Conservation (phyloP, 352 stramenopile species). For the Phytophthora pistaciae region DNA sequence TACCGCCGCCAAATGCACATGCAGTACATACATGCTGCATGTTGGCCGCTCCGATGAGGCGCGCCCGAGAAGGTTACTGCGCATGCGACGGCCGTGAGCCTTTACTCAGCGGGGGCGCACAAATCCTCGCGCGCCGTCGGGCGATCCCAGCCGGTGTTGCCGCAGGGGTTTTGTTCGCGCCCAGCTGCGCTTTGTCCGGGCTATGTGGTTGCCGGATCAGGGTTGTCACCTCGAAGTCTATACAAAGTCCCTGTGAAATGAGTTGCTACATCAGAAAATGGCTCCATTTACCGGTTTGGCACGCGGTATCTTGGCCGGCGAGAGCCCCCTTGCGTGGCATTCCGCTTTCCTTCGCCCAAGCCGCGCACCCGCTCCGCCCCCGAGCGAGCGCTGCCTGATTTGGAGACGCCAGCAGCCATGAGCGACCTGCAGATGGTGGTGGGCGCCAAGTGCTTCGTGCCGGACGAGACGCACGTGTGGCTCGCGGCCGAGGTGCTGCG, state of each 20-base stretch:
- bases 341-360: conserved; percentile 26
- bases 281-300: conserved; percentile 29
- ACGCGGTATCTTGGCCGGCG: conserved; percentile 26
- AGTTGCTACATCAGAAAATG: conserved; percentile 29
- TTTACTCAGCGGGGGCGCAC: conserved; percentile 12
- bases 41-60: neutral
- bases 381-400: conserved; percentile 10
- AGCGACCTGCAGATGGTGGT: conserved; percentile 68
- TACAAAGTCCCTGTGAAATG: conserved; percentile 14
- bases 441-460: conserved; percentile 88
- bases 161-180: conserved; percentile 9
- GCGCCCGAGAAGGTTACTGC: conserved; percentile 9
- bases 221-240: neutral
- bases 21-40: neutral
- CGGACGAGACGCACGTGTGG: conserved; percentile 87
- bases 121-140: conserved; percentile 28
- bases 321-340: conserved; percentile 21
- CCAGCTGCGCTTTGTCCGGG: conserved; percentile 28
- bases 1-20: neutral
- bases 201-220: conserved; percentile 34
- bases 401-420: conserved; percentile 44
- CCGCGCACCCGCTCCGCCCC: conserved; percentile 7
- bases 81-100: neutral
- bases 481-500: conserved; percentile 79
- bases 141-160: conserved; percentile 22